Percentiles rank a stretch among this genome's conserved stretches.
phyloP scores from a whole-genome alignment of 78 protist genomes.

The Dictyostelium purpureum region DNA sequence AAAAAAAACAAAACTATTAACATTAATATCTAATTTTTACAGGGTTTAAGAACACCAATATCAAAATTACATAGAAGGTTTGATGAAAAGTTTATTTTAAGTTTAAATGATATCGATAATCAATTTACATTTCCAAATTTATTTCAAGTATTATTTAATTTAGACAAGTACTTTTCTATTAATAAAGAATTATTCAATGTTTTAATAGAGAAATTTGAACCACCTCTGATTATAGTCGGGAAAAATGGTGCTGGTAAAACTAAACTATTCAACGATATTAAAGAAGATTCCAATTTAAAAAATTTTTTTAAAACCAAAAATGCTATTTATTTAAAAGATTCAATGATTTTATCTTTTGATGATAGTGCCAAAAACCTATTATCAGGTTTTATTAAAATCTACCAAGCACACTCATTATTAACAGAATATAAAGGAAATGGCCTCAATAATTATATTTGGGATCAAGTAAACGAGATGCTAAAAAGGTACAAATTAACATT shows the following conservation, averaged over 20 bases:
- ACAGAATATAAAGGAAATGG: neutral
- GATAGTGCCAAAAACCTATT: neutral
- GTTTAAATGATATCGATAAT: too few relatives aligned
- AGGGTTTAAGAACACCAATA: too few relatives aligned
- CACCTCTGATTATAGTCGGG: neutral
- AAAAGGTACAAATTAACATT: neutral
- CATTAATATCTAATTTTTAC: too few relatives aligned
- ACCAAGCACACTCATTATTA: neutral
- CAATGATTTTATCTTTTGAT: neutral
- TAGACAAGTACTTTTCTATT: too few relatives aligned
- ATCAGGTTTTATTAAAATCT: neutral
- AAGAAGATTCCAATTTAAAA: neutral
- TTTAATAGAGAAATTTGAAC: neutral
- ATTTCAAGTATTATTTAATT: too few relatives aligned
- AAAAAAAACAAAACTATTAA: too few relatives aligned
- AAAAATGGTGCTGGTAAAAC: conserved; percentile 2
- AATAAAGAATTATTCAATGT: neutral
- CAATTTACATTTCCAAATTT: too few relatives aligned
- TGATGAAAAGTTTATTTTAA: too few relatives aligned
- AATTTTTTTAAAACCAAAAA: neutral
- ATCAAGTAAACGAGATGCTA: neutral
- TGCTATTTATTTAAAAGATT: neutral
- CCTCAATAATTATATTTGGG: neutral
- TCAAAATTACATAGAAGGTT: too few relatives aligned
- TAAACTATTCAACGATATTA: neutral